Percentiles rank a stretch among this genome's conserved stretches.
Evolutionary conservation across 2,329 filamentous ascomycete species (phyloP).

Genomic region (Phialophora verrucosa): DNA sequence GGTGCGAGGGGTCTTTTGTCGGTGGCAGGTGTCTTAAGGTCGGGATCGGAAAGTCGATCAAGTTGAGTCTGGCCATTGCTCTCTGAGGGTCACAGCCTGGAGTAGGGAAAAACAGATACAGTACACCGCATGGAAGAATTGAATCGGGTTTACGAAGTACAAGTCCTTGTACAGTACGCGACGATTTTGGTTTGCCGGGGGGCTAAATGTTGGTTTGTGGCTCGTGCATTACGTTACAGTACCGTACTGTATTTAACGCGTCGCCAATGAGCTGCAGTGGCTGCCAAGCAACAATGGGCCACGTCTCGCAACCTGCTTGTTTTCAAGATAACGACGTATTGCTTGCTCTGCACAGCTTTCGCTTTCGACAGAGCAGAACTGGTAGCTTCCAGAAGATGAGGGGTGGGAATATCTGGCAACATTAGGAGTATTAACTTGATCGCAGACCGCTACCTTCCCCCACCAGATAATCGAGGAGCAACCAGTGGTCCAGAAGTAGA

Average conservation of each 20-base stretch:
- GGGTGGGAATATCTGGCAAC: neutral
- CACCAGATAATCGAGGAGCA: neutral
- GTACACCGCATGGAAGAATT: neutral
- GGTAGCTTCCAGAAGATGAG: neutral
- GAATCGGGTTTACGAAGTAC: neutral
- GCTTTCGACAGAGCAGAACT: neutral
- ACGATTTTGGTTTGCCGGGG: neutral
- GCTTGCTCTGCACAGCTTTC: no score
- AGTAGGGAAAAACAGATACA: neutral
- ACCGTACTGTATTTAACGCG: neutral
- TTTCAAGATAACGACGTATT: no score
- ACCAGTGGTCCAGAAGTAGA: neutral
- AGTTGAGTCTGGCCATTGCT: no score
- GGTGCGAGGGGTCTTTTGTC: no score
- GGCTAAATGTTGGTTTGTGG: neutral
- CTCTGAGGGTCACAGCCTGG: no score
- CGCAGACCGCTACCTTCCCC: neutral
- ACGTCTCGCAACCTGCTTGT: neutral
- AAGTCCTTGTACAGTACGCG: neutral
- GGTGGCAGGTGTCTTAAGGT: no score
- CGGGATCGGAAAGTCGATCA: no score
- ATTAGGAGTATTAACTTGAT: neutral
- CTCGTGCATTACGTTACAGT: neutral
- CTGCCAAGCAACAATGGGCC: neutral
- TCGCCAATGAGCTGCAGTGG: neutral